Evolutionary conservation across 441 rosid species (phyloP), one percentile per base, ranked within the genome.

Genomic region (Mallotus repandus): DNA sequence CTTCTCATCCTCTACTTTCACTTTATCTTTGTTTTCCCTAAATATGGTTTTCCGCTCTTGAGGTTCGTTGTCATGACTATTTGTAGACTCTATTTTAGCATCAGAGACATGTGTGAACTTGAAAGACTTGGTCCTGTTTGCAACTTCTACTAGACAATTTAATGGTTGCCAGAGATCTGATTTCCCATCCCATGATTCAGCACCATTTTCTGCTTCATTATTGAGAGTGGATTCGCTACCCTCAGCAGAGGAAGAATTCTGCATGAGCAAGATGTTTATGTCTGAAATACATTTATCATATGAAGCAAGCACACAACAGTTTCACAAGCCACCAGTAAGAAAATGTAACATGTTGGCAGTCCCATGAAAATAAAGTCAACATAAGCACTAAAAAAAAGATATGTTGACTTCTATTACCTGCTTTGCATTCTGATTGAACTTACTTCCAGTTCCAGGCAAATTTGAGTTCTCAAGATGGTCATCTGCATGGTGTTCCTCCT

Each of bases 121-220:
- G 54, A 83, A 83, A 22, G 89, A 80, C 81, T 87, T 90, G 73
- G 87, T 86, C 75, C 86, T 84, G 79, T 87, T 90, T 48, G 96
- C 93, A 76, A 89, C 96, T 83, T 90, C 96, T 63, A 87, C 93
- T 65, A 89, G 84, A 81, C 87, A 86, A 82, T 90, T 87, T 66
- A 90, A 84, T 15, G 96, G 89, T 66, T 89, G 90, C 93, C 93
- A 89, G 7, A 84, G 82, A 79, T 90, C 89, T 55, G 78, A 78
- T 79, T 89, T 87, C 66, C 82, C 81, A 60, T 86, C 87, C 76
- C 74, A 71, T 29, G 77, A 65, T 66, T 86, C 81, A 59, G 38
- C 57, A 59, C 81, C 83, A 46, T 76, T 71, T 70, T 75, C 77
- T 65, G 63, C 74, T 76, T 78, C 80, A 72, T 78, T 75, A 77